Base-by-base conservation (phyloP, 1,284 basidiomycete genomes). In the Calocybe gambosa region DNA sequence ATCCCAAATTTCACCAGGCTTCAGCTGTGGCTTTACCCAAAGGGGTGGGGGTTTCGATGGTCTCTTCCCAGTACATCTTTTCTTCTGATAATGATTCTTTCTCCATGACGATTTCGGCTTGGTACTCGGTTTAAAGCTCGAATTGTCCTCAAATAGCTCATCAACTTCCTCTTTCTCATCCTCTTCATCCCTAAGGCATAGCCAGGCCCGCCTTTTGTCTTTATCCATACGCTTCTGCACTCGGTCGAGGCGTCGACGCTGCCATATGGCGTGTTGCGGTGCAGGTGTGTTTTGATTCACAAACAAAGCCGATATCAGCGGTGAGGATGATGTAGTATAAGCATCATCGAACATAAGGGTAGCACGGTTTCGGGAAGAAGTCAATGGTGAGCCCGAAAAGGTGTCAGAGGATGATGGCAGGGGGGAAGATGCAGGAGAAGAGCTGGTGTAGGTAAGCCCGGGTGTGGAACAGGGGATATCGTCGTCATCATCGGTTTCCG, bases 211-310 rank as follows among this genome's bases (percentile, higher is more conserved):
- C 45, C 57, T 61, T 55, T 59, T 63, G 58, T 56, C 53, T 52
- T 54, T 61, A 37, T 61, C 61, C 51, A 69, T 55, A 47, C 58
- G 46, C 45, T 58, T 64, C 54, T 61, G 58, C 29, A 65, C 46
- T 39, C 64, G 58, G 37, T 61, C 58, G n/a, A 67, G 54, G 23
- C 63, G 58, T 44, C 62, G 52, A 20, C 64, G 56, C 38, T 63
- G 60, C 46, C 56, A 62, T 20, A 55, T 50, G 8, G 56, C 56
- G 33, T 57, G 58, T 5, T 56, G 56, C 3, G 66, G 66, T 10
- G 64, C 62, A 12, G 66, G 67, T 4, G 66, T 70, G 15, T 50
- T 52, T 5, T 54, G 50, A 9, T 53, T 46, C 12, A 51, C 51
- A n/a, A 55, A 54, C 5, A 55, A 47, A 42, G 43, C 23, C 38